Percentiles rank a stretch among this genome's conserved stretches.
Conservation (phyloP, 164 flowering plant genomes). For the Magnolia officinalis region DNA sequence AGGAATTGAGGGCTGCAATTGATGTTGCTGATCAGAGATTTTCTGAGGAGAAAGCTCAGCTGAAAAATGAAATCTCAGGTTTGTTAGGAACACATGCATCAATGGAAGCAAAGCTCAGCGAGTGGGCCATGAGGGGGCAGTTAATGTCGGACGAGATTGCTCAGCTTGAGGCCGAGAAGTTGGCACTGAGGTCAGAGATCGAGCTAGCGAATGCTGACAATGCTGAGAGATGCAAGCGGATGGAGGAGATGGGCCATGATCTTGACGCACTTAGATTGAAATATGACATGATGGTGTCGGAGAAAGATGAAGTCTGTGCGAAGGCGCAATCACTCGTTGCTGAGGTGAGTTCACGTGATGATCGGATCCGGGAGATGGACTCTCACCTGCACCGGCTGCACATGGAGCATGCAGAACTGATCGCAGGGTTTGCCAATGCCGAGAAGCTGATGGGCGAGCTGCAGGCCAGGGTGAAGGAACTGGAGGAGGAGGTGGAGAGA, state of each 20-base stretch:
- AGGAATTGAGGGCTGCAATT: constrained; percentile 43
- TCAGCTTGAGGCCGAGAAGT: constrained; percentile 26
- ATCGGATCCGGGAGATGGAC: constrained; percentile 36
- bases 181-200: constrained; percentile 13
- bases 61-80: constrained; percentile 36
- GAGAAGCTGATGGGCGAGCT: constrained; percentile 27
- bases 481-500: constrained; percentile 49
- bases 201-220: constrained; percentile 34
- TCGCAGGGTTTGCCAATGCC: constrained; percentile 28
- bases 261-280: constrained; percentile 33
- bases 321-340: constrained; percentile 31
- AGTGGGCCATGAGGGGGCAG: constrained; percentile 34
- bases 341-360: constrained; percentile 33
- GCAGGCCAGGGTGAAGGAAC: constrained; percentile 22
- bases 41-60: constrained; percentile 45
- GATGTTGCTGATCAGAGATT: constrained; percentile 43
- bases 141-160: constrained; percentile 40
- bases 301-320: constrained; percentile 42
- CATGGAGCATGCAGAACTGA: constrained; percentile 40
- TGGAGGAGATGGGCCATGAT: constrained; percentile 34
- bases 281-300: constrained; percentile 32
- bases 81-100: constrained; percentile 28
- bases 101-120: constrained; percentile 42
- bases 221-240: constrained; percentile 20
- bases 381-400: constrained; percentile 41